Conservation (phyloP, 2,329 filamentous ascomycete genomes). For the Colletotrichum ledebouriae region DNA sequence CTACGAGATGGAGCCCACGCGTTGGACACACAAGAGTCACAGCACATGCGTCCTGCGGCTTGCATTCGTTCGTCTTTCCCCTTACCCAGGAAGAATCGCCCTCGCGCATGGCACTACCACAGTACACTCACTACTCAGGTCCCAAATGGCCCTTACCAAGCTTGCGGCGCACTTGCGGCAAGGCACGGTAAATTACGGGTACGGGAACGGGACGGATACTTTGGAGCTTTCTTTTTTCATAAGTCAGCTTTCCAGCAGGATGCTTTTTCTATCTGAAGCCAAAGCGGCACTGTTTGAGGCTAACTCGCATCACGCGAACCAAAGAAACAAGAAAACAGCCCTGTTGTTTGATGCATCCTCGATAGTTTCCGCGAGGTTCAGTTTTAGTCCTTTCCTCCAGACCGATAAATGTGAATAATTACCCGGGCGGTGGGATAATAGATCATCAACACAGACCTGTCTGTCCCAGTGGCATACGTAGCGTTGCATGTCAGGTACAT, state of each 20-base stretch:
- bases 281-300: slow-evolving; percentile 16
- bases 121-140: not conserved
- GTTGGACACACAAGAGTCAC: not conserved
- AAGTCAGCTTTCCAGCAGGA: not conserved
- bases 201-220: slow-evolving; percentile 1
- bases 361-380: no score
- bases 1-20: not conserved
- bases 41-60: not conserved
- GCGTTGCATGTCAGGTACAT: not conserved
- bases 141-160: not conserved
- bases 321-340: not conserved
- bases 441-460: slow-evolving; percentile 7
- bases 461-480: not conserved
- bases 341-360: not conserved
- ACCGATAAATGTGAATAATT: not conserved
- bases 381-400: not conserved
- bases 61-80: not conserved
- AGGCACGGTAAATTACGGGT: slow-evolving; percentile 6
- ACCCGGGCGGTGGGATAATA: slow-evolving; percentile 11
- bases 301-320: slow-evolving; percentile 14
- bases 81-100: slow-evolving; percentile 20
- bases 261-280: slow-evolving; percentile 6
- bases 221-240: not conserved
- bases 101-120: slow-evolving; percentile 5
- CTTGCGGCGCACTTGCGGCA: slow-evolving; percentile 8